phyloP scores from a whole-genome alignment of 2,329 filamentous ascomycete species.

The Phoma sp. region DNA sequence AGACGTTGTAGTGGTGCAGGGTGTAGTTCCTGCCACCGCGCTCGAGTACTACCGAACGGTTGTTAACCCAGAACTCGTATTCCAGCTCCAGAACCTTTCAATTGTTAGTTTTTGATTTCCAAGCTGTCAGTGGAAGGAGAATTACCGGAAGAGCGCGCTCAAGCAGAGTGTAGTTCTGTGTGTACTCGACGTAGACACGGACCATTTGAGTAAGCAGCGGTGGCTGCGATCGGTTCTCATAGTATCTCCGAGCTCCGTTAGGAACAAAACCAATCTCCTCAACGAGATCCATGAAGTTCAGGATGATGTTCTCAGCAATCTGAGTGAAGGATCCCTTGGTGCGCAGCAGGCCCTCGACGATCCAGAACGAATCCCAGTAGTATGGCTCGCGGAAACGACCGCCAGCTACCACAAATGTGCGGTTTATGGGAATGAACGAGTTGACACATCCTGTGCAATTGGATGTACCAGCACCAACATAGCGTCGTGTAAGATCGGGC shows the following conservation, averaged over 20 bases:
- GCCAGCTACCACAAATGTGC: slow-evolving; percentile 73
- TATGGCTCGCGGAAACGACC: slow-evolving; percentile 76
- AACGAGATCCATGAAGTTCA: slow-evolving; percentile 73
- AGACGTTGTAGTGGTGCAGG: slow-evolving; percentile 67
- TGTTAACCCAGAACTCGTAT: slow-evolving; percentile 68
- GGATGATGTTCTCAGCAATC: slow-evolving; percentile 71
- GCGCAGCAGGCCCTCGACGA: slow-evolving; percentile 69
- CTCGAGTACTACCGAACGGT: slow-evolving; percentile 65
- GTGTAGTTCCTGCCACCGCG: slow-evolving; percentile 58
- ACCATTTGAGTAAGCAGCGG: slow-evolving; percentile 73
- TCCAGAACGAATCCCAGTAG: slow-evolving; percentile 77
- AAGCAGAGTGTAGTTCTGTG: slow-evolving; percentile 68
- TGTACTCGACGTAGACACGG: slow-evolving; percentile 68
- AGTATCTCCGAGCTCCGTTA: slow-evolving; percentile 73
- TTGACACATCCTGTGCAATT: slow-evolving; percentile 66
- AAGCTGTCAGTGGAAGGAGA: too few relatives aligned
- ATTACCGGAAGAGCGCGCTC: slow-evolving; percentile 67
- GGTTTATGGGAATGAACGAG: slow-evolving; percentile 71
- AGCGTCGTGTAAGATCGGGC: slow-evolving; percentile 70
- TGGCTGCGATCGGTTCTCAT: slow-evolving; percentile 72
- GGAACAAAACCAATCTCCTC: slow-evolving; percentile 71
- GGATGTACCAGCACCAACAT: slow-evolving; percentile 51
- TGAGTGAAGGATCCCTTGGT: slow-evolving; percentile 69
- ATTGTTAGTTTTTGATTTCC: too few relatives aligned
- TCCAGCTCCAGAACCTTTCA: slow-evolving; percentile 71